These are phyloP conservation scores for Protostelium mycophagum DNA, from an alignment of 78 protist species.

Conservation along the genomic window DNA sequence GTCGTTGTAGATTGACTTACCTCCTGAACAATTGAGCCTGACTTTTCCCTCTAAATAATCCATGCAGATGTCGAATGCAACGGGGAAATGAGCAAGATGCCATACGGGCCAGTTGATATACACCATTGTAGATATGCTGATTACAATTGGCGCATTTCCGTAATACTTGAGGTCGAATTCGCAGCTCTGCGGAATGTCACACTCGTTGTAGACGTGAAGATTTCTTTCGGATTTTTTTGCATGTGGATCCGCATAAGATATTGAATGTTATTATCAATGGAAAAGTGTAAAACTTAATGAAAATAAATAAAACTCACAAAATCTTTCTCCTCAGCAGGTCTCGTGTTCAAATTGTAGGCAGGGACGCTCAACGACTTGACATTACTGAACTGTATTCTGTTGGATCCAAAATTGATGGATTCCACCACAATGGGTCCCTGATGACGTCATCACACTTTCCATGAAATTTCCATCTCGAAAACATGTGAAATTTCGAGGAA, in stretches of 20 bases:
- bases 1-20: no score
- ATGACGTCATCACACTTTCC: background rate
- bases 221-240: no score
- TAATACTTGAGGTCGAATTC: background rate
- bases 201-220: background rate
- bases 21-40: background rate
- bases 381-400: background rate
- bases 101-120: background rate
- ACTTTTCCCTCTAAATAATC: background rate
- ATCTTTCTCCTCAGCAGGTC: background rate
- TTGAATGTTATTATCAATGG: no score
- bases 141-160: background rate
- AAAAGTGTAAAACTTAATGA: no score
- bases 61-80: background rate
- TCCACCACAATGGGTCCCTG: background rate
- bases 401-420: background rate
- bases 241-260: no score
- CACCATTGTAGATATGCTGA: background rate
- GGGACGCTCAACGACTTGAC: background rate
- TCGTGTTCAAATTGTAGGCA: background rate
- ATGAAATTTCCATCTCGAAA: no score
- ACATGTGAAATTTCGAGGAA: no score
- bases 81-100: background rate
- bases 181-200: background rate
- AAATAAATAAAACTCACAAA: no score